phyloP scores from a whole-genome alignment of 1,139 yeast genomes.

The Scheffersomyces insectosa region DNA sequence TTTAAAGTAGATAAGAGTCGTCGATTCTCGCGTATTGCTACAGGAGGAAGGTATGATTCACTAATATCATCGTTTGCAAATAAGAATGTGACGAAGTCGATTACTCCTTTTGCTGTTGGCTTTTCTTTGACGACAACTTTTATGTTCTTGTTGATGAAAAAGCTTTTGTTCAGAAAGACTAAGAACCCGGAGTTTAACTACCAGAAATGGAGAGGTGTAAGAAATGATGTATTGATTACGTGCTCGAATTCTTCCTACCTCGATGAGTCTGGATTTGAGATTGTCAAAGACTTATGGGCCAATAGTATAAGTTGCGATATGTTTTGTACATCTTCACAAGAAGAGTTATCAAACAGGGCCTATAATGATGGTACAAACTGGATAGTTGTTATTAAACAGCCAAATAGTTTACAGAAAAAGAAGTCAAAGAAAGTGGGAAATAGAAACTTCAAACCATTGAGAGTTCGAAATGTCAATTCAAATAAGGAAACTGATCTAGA shows the following conservation, averaged over 20 bases:
- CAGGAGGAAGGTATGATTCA: slow-evolving; percentile 90
- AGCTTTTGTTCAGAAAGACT: slow-evolving; percentile 21
- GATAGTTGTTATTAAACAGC: slow-evolving; percentile 72
- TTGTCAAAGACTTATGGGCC: slow-evolving; percentile 69
- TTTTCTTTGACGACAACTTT: slow-evolving; percentile 58
- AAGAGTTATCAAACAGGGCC: slow-evolving; percentile 69
- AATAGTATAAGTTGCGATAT: slow-evolving; percentile 72
- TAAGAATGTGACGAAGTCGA: slow-evolving; percentile 26
- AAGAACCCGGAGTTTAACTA: slow-evolving; percentile 8
- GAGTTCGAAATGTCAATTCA: slow-evolving; percentile 61
- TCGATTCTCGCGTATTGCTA: slow-evolving; percentile 58
- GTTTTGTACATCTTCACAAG: slow-evolving; percentile 52
- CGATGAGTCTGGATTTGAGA: slow-evolving; percentile 60
- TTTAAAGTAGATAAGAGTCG: slow-evolving; percentile 52
- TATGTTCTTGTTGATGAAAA: slow-evolving; percentile 45
- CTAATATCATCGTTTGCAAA: slow-evolving; percentile 63
- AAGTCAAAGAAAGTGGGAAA: slow-evolving; percentile 39
- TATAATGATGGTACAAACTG: slow-evolving; percentile 70
- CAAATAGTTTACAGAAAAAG: slow-evolving; percentile 23
- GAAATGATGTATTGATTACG: slow-evolving; percentile 82
- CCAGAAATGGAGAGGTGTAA: slow-evolving; percentile 31
- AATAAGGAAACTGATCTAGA: slow-evolving; percentile 71
- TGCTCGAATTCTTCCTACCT: slow-evolving; percentile 57
- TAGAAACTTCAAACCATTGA: slow-evolving; percentile 63
- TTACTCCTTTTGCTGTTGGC: slow-evolving; percentile 70